phyloP scores from a whole-genome alignment of 1,284 basidiomycete genomes.

The Vanrija humicola region DNA sequence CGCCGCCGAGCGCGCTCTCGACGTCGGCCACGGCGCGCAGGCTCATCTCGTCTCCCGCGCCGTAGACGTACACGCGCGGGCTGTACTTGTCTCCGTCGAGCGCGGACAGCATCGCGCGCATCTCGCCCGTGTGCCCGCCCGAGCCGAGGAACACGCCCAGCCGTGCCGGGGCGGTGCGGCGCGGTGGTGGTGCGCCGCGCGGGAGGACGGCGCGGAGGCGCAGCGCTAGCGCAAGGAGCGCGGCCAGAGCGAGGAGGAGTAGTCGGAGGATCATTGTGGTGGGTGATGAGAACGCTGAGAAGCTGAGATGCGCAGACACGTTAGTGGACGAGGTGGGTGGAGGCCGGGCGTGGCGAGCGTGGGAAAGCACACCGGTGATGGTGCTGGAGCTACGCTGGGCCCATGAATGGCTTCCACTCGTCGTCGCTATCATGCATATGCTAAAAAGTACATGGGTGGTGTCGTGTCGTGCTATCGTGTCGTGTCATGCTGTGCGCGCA shows the following conservation, averaged over 20 bases:
- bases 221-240: constrained; percentile 9
- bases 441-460: too few species aligned
- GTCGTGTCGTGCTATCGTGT: neutral
- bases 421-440: too few species aligned
- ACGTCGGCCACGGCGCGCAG: constrained; percentile 50
- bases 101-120: constrained; percentile 67
- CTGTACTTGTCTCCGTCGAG: constrained; percentile 73
- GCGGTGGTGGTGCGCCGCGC: neutral
- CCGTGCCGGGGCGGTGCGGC: constrained; percentile 5
- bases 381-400: too few species aligned
- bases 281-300: too few species aligned
- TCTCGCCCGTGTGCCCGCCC: constrained; percentile 93
- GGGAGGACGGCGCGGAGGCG: constrained; percentile 29
- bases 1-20: constrained; percentile 50
- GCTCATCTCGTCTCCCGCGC: constrained; percentile 69
- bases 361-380: too few species aligned
- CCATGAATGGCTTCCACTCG: too few species aligned
- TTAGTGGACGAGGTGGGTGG: too few species aligned
- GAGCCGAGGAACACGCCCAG: constrained; percentile 62
- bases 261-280: too few species aligned
- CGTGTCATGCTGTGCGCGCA: too few species aligned
- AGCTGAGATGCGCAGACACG: too few species aligned
- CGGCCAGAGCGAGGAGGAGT: too few species aligned
- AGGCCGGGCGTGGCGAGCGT: too few species aligned
- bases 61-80: constrained; percentile 75